These are phyloP conservation scores for Kwoniella dendrophila DNA, from an alignment of 768 basidiomycete genomes.

Conservation along the genomic window DNA sequence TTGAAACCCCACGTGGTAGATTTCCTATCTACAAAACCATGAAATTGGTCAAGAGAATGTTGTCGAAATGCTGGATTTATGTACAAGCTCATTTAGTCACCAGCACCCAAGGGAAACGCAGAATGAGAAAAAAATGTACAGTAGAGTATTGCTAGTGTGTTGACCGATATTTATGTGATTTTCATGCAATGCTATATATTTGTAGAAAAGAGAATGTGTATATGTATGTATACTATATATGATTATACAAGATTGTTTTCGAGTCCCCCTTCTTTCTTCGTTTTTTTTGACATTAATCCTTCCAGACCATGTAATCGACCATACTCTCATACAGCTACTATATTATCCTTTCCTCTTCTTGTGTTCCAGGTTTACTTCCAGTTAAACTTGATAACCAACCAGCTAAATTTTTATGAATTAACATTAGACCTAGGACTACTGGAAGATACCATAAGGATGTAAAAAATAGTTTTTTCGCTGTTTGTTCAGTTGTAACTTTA, in stretches of 20 bases:
- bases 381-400: constrained; percentile 34
- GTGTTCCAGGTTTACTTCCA: background rate
- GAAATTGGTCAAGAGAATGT: too few relatives aligned
- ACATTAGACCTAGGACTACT: constrained; percentile 84
- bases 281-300: background rate
- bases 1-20: too few relatives aligned
- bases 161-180: too few relatives aligned
- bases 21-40: too few relatives aligned
- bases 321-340: too few relatives aligned
- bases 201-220: constrained; percentile 1
- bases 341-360: background rate
- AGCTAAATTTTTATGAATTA: constrained; percentile 80
- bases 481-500: constrained; percentile 60
- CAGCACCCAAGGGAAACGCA: too few relatives aligned
- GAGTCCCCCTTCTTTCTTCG: background rate
- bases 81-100: too few relatives aligned
- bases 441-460: constrained; percentile 89
- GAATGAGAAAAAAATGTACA: too few relatives aligned
- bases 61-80: too few relatives aligned
- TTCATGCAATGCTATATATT: background rate
- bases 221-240: background rate
- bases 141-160: too few relatives aligned
- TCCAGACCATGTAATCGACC: background rate
- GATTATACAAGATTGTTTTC: background rate
- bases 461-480: constrained; percentile 76